Percentiles rank a stretch among this genome's conserved stretches.
phyloP scores from a whole-genome alignment of 495 filamentous ascomycete species.

The Lasiosphaeriaceae sp. region DNA sequence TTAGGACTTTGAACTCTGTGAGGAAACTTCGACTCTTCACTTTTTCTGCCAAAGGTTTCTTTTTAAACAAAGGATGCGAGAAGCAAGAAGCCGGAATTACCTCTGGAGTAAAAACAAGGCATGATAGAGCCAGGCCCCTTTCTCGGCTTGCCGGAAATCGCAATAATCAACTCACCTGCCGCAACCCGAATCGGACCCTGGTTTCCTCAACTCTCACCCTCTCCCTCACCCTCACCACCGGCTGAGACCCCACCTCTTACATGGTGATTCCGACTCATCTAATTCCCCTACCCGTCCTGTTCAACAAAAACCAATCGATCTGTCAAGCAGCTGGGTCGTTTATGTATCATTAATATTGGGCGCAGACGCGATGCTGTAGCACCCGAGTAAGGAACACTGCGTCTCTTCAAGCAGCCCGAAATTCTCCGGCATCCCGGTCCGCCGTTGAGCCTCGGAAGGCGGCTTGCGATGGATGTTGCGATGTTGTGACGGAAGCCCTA shows the following conservation, averaged over 20 bases:
- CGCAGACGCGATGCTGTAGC: neutral
- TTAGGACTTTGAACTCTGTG: too few relatives aligned
- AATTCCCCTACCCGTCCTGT: too few relatives aligned
- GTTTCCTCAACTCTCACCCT: neutral
- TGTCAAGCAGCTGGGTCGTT: neutral
- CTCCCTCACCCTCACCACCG: neutral
- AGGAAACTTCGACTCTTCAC: too few relatives aligned
- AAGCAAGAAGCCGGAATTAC: too few relatives aligned
- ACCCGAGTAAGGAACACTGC: neutral
- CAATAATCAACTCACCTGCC: neutral
- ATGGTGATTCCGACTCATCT: too few relatives aligned
- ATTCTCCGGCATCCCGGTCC: conserved; percentile 23
- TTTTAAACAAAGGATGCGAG: too few relatives aligned
- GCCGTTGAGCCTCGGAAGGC: conserved; percentile 21
- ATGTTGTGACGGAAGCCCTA: conserved; percentile 9
- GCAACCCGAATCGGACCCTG: neutral
- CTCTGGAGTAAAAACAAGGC: too few relatives aligned
- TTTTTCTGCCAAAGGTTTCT: too few relatives aligned
- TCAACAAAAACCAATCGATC: neutral
- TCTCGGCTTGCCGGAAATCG: neutral
- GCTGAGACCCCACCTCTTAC: too few relatives aligned
- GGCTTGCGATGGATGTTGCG: conserved; percentile 11
- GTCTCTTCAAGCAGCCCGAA: neutral
- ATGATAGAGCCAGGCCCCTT: neutral
- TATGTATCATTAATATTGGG: neutral